Evolutionary conservation across 2,329 filamentous ascomycete genomes (phyloP).

Genomic region (Corynespora cassiicola): DNA sequence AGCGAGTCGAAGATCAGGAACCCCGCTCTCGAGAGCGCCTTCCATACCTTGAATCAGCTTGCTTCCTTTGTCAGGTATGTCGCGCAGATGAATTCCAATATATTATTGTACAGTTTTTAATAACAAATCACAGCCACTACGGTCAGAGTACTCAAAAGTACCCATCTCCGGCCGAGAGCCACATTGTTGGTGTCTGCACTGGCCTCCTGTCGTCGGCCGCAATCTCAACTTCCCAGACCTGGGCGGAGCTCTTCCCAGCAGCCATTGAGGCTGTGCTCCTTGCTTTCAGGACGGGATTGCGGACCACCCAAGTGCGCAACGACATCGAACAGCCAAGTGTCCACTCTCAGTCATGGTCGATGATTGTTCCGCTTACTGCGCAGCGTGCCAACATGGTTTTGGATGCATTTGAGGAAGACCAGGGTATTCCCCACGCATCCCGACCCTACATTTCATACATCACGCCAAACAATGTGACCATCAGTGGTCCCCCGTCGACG

Average conservation of each 20-base stretch:
- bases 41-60: constrained; percentile 53
- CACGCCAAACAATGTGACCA: constrained; percentile 49
- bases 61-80: constrained; percentile 51
- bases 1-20: constrained; percentile 23
- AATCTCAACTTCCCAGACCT: constrained; percentile 46
- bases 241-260: constrained; percentile 50
- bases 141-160: constrained; percentile 50
- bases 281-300: constrained; percentile 51
- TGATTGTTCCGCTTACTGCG: constrained; percentile 9
- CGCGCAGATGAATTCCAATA: neutral
- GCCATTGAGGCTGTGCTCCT: constrained; percentile 51
- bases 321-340: constrained; percentile 8
- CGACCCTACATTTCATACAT: constrained; percentile 60
- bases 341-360: constrained; percentile 5
- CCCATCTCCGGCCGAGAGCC: constrained; percentile 44
- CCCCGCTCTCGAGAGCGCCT: constrained; percentile 50
- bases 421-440: constrained; percentile 12
- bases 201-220: constrained; percentile 50
- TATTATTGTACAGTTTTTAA: neutral
- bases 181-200: constrained; percentile 52
- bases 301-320: constrained; percentile 5
- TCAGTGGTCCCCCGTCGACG: constrained; percentile 39
- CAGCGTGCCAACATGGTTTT: constrained; percentile 7
- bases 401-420: constrained; percentile 12
- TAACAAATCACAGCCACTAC: constrained; percentile 44